These are phyloP conservation scores for Pichia exigua DNA, from an alignment of 805 yeast species.

Conservation along the genomic window DNA sequence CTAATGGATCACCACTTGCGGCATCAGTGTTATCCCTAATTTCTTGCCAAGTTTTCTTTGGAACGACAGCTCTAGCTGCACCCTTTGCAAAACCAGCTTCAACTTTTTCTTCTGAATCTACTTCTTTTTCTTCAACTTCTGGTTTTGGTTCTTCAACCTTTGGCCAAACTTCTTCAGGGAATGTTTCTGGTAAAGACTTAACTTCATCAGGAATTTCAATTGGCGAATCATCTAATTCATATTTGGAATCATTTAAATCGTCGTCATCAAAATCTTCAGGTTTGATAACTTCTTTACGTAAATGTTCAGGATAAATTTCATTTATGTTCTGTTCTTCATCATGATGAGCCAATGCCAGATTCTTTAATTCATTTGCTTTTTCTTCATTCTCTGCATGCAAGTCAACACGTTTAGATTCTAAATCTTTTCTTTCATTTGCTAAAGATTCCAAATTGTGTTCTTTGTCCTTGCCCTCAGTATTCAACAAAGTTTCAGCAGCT, in stretches of 20 bases:
- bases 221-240: slow-evolving; percentile 20
- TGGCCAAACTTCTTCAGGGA: slow-evolving; percentile 17
- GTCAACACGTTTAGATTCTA: slow-evolving; percentile 36
- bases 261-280: slow-evolving; percentile 24
- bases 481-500: slow-evolving; percentile 15
- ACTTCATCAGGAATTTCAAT: slow-evolving; percentile 24
- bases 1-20: slow-evolving; percentile 30
- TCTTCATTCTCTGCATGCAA: slow-evolving; percentile 34
- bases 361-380: slow-evolving; percentile 30
- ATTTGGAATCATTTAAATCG: slow-evolving; percentile 23
- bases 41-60: slow-evolving; percentile 25
- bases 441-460: slow-evolving; percentile 22
- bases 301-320: slow-evolving; percentile 44
- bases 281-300: slow-evolving; percentile 27
- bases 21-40: slow-evolving; percentile 21
- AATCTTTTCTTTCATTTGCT: slow-evolving; percentile 24
- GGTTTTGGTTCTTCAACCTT: slow-evolving; percentile 9
- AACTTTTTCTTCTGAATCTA: slow-evolving; percentile 25
- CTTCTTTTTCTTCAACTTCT: slow-evolving; percentile 24
- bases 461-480: slow-evolving; percentile 6
- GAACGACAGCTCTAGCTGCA: slow-evolving; percentile 11
- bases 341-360: slow-evolving; percentile 29
- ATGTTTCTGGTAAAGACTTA: slow-evolving; percentile 19
- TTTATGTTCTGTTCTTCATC: slow-evolving; percentile 41
- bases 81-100: slow-evolving; percentile 25